These are phyloP conservation scores for Osmanthus fragrans DNA, from an alignment of 257 asterid species.

Conservation along the genomic window DNA sequence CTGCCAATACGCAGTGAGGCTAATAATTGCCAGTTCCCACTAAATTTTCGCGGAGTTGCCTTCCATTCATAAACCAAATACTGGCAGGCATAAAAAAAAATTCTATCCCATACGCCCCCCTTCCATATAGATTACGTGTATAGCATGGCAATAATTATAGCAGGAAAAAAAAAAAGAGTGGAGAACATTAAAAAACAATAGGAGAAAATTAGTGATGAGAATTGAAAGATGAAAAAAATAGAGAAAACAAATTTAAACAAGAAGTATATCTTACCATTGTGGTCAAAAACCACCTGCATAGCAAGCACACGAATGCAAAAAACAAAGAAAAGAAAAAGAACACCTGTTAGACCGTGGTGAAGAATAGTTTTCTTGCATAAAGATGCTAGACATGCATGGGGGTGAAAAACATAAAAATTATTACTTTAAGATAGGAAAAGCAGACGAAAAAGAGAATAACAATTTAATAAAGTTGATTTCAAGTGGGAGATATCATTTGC, in stretches of 20 bases:
- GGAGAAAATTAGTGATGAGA: slow-evolving; percentile 13
- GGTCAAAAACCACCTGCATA: slow-evolving; percentile 89
- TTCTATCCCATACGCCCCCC: no score
- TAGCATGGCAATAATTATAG: slow-evolving; percentile 5
- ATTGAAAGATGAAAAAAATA: slow-evolving; percentile 15
- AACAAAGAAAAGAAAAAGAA: slow-evolving; percentile 14
- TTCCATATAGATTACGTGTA: neutral
- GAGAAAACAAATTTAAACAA: slow-evolving; percentile 18
- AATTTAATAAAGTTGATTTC: neutral
- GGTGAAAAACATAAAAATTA: slow-evolving; percentile 6
- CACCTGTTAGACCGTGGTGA: slow-evolving; percentile 31
- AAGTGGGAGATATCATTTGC: neutral
- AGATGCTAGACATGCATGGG: slow-evolving; percentile 10
- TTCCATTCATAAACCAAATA: no score
- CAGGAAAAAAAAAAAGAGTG: neutral
- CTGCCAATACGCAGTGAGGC: neutral
- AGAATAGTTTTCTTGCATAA: slow-evolving; percentile 10
- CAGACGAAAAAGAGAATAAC: neutral
- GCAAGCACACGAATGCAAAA: slow-evolving; percentile 18
- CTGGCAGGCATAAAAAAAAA: no score
- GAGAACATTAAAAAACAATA: neutral
- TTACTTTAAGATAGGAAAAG: neutral
- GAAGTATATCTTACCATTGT: slow-evolving; percentile 71
- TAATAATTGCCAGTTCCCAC: neutral
- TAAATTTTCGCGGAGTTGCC: slow-evolving; percentile 14